phyloP scores from a whole-genome alignment of 345 rosid genomes.

The Brassica nigra region DNA sequence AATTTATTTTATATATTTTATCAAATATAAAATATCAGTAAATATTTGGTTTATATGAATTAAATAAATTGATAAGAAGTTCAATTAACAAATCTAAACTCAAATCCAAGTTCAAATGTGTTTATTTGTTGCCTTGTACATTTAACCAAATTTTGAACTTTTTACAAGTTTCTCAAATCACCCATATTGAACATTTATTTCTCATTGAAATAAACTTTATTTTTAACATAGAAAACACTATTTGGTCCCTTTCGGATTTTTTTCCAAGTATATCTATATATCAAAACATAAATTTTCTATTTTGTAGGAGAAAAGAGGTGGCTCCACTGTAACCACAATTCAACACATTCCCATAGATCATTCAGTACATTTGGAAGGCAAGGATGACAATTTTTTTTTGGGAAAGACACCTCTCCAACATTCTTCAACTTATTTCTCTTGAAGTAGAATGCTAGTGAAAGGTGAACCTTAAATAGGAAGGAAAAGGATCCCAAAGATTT shows the following conservation, averaged over 20 bases:
- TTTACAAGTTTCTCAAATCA: background rate
- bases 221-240: background rate
- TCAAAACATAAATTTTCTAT: background rate
- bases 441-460: background rate
- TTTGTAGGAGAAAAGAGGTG: background rate
- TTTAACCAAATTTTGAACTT: background rate
- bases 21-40: too few relatives aligned
- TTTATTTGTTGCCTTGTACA: background rate
- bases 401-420: background rate
- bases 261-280: background rate
- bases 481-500: background rate
- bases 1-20: too few relatives aligned
- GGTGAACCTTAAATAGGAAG: background rate
- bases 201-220: too few relatives aligned
- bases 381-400: background rate
- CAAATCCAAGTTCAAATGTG: background rate
- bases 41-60: too few relatives aligned
- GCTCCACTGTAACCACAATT: background rate
- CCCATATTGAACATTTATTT: too few relatives aligned
- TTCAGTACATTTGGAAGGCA: background rate
- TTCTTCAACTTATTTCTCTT: background rate
- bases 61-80: background rate
- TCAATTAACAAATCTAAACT: background rate
- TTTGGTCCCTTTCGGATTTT: too few relatives aligned
- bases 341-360: background rate